Conservation (phyloP, 2,329 filamentous ascomycete species). For the Pseudocercospora macadamiae region DNA sequence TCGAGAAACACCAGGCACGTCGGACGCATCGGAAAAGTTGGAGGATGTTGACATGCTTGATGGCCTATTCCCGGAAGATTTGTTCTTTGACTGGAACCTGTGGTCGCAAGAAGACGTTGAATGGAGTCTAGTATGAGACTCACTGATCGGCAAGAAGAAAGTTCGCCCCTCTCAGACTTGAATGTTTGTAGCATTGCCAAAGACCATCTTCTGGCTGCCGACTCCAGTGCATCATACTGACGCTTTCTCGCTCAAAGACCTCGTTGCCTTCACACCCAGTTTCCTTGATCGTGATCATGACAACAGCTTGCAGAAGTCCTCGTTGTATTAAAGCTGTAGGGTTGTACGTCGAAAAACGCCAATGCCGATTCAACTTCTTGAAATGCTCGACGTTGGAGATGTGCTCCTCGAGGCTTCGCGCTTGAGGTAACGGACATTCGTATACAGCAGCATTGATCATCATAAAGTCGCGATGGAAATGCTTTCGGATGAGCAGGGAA, state of each 20-base stretch:
- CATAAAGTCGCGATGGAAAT: background rate
- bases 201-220: background rate
- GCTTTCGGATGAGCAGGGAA: background rate
- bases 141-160: background rate
- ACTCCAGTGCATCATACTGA: background rate
- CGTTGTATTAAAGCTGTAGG: background rate
- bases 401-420: background rate
- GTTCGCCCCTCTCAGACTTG: background rate
- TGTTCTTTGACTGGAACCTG: constrained; percentile 10
- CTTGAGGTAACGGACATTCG: background rate
- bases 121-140: background rate
- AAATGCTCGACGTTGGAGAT: background rate
- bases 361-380: background rate
- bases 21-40: background rate
- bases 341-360: background rate
- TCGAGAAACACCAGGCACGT: background rate
- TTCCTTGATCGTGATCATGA: background rate
- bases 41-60: background rate
- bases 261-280: background rate
- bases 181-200: background rate
- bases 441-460: background rate
- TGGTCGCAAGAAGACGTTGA: background rate
- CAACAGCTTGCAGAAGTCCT: background rate
- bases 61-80: constrained; percentile 3
- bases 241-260: background rate